Evolutionary conservation across 2,329 filamentous ascomycete genomes (phyloP).

Genomic region (Diaporthe sp.): DNA sequence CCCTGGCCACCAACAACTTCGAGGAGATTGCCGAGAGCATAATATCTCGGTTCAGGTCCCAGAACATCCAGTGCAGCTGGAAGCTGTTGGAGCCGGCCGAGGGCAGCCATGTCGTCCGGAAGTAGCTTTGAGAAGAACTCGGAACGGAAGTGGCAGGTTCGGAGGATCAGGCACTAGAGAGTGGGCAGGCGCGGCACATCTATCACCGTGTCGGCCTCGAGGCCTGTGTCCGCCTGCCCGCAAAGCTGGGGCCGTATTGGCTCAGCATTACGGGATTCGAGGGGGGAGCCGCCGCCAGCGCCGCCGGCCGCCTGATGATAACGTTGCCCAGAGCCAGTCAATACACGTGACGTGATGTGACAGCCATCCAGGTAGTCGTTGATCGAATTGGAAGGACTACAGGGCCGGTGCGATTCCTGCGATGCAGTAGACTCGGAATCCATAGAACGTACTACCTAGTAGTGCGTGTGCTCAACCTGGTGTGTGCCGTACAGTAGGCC

Average conservation of each 20-base stretch:
- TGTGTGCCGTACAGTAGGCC: constrained; percentile 1
- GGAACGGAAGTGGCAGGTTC: not conserved
- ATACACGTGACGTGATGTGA: constrained; percentile 23
- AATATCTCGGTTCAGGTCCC: constrained; percentile 78
- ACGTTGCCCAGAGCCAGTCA: not conserved
- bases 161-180: not conserved
- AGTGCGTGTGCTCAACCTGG: constrained; percentile 11
- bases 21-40: constrained; percentile 86
- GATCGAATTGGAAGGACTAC: not conserved
- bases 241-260: not conserved
- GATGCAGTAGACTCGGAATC: not conserved
- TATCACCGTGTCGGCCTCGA: not conserved
- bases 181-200: constrained; percentile 6
- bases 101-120: constrained; percentile 67
- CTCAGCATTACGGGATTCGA: constrained; percentile 8
- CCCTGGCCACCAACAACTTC: constrained; percentile 91
- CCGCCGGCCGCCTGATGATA: not conserved
- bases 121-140: constrained; percentile 36
- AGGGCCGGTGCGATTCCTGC: constrained; percentile 1
- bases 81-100: constrained; percentile 89
- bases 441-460: not conserved
- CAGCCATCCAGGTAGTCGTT: not conserved
- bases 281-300: not conserved
- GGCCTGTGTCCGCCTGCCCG: too few species aligned
- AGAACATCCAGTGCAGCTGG: constrained; percentile 86